phyloP scores from a whole-genome alignment of 371 early-diverging fungal species.

The Rhizomucor pusillus region DNA sequence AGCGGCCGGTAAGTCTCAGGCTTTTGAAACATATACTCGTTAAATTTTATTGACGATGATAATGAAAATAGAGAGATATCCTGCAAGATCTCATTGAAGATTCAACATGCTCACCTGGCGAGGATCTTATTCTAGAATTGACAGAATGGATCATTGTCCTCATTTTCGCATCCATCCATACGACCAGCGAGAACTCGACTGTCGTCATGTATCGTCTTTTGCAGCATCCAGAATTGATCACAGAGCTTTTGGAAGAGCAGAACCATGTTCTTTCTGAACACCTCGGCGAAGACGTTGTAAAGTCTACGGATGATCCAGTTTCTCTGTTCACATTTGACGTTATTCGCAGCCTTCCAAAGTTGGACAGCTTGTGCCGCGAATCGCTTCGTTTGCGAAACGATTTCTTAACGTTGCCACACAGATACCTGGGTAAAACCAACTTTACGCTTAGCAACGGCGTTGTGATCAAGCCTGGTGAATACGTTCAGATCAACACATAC shows the following conservation, averaged over 20 bases:
- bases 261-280: conserved; percentile 22
- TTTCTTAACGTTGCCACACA: conserved; percentile 27
- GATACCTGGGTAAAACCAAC: conserved; percentile 19
- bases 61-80: conserved; percentile 20
- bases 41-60: too few relatives aligned
- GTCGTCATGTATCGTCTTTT: conserved; percentile 40
- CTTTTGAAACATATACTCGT: too few relatives aligned
- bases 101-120: neutral
- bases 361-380: conserved; percentile 55
- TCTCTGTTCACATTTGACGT: conserved; percentile 23
- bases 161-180: conserved; percentile 43
- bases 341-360: conserved; percentile 33
- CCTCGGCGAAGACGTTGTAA: conserved; percentile 9
- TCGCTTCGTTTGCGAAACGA: conserved; percentile 26
- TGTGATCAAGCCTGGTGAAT: neutral
- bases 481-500: conserved; percentile 19
- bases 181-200: conserved; percentile 33
- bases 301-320: neutral
- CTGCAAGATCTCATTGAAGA: conserved; percentile 21
- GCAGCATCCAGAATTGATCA: conserved; percentile 35
- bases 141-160: conserved; percentile 20
- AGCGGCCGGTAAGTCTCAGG: conserved; percentile 4
- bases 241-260: conserved; percentile 45
- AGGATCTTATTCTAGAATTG: conserved; percentile 2
- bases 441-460: conserved; percentile 39